Conservation (phyloP, 345 rosid genomes). For the Eucalyptus cladocalyx region DNA sequence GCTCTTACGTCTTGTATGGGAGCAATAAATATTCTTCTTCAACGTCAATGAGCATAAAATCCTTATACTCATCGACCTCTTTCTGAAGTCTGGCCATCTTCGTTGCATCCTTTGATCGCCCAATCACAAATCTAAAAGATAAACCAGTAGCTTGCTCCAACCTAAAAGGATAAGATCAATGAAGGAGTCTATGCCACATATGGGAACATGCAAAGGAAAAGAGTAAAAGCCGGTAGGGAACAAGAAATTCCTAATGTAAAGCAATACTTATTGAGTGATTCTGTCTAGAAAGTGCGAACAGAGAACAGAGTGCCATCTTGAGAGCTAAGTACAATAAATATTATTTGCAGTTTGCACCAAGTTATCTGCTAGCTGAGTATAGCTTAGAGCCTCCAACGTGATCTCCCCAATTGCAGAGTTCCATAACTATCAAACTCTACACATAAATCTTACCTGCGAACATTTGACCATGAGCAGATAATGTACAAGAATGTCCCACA, state of each 20-base stretch:
- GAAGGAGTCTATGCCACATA: not conserved
- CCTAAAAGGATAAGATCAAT: slow-evolving; percentile 6
- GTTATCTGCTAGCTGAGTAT: not conserved
- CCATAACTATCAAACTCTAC: not conserved
- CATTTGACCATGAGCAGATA: not conserved
- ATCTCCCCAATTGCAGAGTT: not conserved
- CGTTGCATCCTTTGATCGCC: slow-evolving; percentile 43
- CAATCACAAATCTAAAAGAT: slow-evolving; percentile 73
- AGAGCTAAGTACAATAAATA: not conserved
- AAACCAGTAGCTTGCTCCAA: slow-evolving; percentile 88
- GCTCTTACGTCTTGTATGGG: slow-evolving; percentile 65
- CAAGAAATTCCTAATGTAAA: not conserved
- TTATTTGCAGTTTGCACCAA: not conserved
- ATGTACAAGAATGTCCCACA: not conserved
- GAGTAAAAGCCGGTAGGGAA: not conserved
- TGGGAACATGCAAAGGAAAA: not conserved
- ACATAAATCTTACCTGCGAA: not conserved
- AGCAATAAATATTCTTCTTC: slow-evolving; percentile 62
- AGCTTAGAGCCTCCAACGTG: not conserved
- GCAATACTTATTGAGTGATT: not conserved
- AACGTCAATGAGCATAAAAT: slow-evolving; percentile 60
- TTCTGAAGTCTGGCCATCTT: slow-evolving; percentile 57
- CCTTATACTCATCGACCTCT: slow-evolving; percentile 52
- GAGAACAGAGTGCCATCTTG: not conserved
- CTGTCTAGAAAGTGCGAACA: not conserved